These are phyloP conservation scores for Salvia sclarea DNA, from an alignment of 305 asterid genomes.

Conservation along the genomic window DNA sequence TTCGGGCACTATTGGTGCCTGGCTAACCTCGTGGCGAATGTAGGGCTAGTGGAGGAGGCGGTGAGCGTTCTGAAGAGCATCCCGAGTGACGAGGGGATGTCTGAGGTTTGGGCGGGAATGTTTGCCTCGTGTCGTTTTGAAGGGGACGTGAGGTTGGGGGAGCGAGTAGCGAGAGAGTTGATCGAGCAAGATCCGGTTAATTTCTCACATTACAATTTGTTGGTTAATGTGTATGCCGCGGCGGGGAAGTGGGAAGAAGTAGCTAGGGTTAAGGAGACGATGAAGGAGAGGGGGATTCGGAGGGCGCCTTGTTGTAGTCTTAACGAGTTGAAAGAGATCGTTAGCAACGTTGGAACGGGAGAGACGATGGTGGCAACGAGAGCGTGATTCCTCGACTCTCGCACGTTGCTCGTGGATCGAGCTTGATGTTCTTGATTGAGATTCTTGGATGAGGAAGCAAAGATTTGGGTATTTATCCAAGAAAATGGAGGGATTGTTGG, in stretches of 20 bases:
- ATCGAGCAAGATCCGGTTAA: slow-evolving; percentile 64
- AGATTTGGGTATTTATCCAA: neutral
- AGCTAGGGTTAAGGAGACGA: slow-evolving; percentile 45
- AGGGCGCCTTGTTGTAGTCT: slow-evolving; percentile 53
- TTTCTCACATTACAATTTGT: slow-evolving; percentile 49
- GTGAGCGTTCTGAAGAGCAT: slow-evolving; percentile 46
- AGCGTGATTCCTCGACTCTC: slow-evolving; percentile 10
- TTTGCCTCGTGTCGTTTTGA: slow-evolving; percentile 60
- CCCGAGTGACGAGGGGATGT: slow-evolving; percentile 38
- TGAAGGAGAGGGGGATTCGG: slow-evolving; percentile 56
- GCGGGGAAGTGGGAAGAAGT: slow-evolving; percentile 73
- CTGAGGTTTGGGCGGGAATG: slow-evolving; percentile 59
- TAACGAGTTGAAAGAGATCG: slow-evolving; percentile 58
- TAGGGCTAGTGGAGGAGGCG: slow-evolving; percentile 60
- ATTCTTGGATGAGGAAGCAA: neutral
- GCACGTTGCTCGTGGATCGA: no score
- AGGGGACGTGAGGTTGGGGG: slow-evolving; percentile 50
- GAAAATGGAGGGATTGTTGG: neutral
- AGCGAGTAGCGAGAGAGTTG: slow-evolving; percentile 51
- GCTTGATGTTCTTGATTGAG: neutral
- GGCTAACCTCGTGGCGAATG: slow-evolving; percentile 66
- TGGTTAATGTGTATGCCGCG: slow-evolving; percentile 62
- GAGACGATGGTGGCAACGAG: slow-evolving; percentile 1
- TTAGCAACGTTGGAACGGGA: slow-evolving; percentile 32
- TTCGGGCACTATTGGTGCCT: slow-evolving; percentile 84